Base-by-base conservation (phyloP, 1,284 basidiomycete species). In the Thelephora terrestris region DNA sequence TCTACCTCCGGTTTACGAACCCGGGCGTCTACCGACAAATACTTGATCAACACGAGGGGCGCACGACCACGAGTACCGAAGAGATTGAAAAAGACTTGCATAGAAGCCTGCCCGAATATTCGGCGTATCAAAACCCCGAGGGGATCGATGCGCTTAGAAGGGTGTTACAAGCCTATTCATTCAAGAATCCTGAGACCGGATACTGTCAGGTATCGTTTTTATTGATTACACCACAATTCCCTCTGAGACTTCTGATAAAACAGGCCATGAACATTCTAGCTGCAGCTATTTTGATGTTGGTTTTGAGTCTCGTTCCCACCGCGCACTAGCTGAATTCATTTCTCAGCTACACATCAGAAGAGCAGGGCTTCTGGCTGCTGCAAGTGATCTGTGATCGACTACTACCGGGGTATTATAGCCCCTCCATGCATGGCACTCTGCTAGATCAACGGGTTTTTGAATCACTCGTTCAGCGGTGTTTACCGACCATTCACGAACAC, bases 1-100 rank as follows among this genome's bases (percentile, higher is more conserved):
- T 98, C 50, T 94, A 84, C 64, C 79, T 96, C 23, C 91, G 96
- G 9, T 93, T 91, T 58, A 75, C 81, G 42, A 85, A 96, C 55
- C 91, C 89, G 1, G 89, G 93, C 17, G 75, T 81, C 55, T 99
- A 97, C 63, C 73, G 81, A n/a, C 72, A 75, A 4, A 74, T 98
- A 24, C 68, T 97, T 7, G 77, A 81, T 46, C 81, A 91, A 47
- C 85, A 95, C 63, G 74, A 77, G 49, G 93, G 91, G 10, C 77
- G 84, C 51, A 81, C 79, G 20, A 93, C 79, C 47, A 88, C 88
- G 7, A 93, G 91, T 58, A 96, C 95, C 0, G 96, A 99, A 63
- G 96, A 99, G 64, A 99, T 99, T 45, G 96, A 99, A 68, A 99
- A 99, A 68, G 96, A 99, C 64, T 68, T 99, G 36, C 95, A 97